Evolutionary conservation across 306 rosid species (phyloP).

Genomic region (Biancaea sappan): DNA sequence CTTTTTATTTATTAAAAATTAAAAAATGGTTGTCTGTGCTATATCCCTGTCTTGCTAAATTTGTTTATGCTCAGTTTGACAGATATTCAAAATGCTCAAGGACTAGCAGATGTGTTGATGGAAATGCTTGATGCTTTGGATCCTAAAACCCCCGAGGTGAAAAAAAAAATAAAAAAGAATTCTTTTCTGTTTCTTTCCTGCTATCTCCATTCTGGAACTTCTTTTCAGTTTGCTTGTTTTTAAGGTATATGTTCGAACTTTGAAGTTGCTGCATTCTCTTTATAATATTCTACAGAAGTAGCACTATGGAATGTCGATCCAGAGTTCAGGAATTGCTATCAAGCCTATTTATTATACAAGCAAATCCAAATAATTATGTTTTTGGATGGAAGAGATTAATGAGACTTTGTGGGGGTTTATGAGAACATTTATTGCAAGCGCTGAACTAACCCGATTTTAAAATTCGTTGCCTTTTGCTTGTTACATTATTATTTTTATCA

Average conservation of each 20-base stretch:
- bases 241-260: conserved; percentile 24
- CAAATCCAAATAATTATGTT: too few species aligned
- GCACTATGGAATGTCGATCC: not conserved
- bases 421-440: not conserved
- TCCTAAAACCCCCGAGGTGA: conserved; percentile 76
- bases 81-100: conserved; percentile 84
- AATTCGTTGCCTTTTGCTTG: conserved; percentile 5
- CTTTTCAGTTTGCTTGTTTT: conserved; percentile 29
- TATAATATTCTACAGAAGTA: not conserved
- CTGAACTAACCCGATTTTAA: conserved; percentile 13
- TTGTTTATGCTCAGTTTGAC: conserved; percentile 55
- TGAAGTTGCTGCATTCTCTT: conserved; percentile 26
- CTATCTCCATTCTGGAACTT: conserved; percentile 26
- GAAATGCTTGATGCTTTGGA: conserved; percentile 92
- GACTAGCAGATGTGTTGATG: conserved; percentile 78
- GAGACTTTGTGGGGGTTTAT: not conserved
- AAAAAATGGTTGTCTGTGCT: conserved; percentile 23
- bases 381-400: not conserved
- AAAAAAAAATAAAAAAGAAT: not conserved
- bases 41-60: conserved; percentile 21
- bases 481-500: not conserved
- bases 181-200: conserved; percentile 14
- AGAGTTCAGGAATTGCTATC: too few species aligned
- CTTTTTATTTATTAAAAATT: not conserved
- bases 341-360: too few species aligned